Conservation (phyloP, 208 protist genomes). For the Trypanosoma boissoni region DNA sequence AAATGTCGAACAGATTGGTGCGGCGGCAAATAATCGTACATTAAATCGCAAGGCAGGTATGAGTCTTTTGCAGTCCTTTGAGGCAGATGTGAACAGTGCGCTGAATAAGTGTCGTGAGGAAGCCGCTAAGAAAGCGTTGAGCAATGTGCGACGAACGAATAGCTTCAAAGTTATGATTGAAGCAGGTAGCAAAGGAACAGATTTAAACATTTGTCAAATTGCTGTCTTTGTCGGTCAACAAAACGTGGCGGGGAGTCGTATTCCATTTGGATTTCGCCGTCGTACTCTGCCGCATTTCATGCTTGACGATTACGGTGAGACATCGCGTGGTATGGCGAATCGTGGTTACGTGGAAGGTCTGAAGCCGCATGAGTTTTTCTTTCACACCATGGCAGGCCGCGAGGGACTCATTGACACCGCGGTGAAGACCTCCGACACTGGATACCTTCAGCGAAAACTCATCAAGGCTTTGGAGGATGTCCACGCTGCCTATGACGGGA, state of each 20-base stretch:
- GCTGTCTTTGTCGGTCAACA: slow-evolving; percentile 99
- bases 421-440: slow-evolving; percentile 99
- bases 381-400: slow-evolving; percentile 99
- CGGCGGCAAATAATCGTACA: slow-evolving; percentile 90
- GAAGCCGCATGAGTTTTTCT: slow-evolving; percentile 99
- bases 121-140: slow-evolving; percentile 83
- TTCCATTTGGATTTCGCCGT: slow-evolving; percentile 97
- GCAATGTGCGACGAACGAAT: slow-evolving; percentile 88
- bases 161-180: slow-evolving; percentile 96
- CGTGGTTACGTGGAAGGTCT: slow-evolving; percentile 98
- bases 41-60: slow-evolving; percentile 94
- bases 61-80: slow-evolving; percentile 97
- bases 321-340: slow-evolving; percentile 97
- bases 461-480: slow-evolving; percentile 99
- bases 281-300: slow-evolving; percentile 98
- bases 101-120: slow-evolving; percentile 93
- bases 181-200: slow-evolving; percentile 98
- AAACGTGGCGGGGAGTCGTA: slow-evolving; percentile 99
- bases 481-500: slow-evolving; percentile 97
- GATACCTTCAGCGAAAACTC: slow-evolving; percentile 94
- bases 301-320: slow-evolving; percentile 97
- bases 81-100: slow-evolving; percentile 96
- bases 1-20: slow-evolving; percentile 91
- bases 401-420: slow-evolving; percentile 99
- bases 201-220: slow-evolving; percentile 99